Percentiles rank a stretch among this genome's conserved stretches.
Evolutionary conservation across 1,284 basidiomycete species (phyloP).

Genomic region (Wolfiporia cocos): DNA sequence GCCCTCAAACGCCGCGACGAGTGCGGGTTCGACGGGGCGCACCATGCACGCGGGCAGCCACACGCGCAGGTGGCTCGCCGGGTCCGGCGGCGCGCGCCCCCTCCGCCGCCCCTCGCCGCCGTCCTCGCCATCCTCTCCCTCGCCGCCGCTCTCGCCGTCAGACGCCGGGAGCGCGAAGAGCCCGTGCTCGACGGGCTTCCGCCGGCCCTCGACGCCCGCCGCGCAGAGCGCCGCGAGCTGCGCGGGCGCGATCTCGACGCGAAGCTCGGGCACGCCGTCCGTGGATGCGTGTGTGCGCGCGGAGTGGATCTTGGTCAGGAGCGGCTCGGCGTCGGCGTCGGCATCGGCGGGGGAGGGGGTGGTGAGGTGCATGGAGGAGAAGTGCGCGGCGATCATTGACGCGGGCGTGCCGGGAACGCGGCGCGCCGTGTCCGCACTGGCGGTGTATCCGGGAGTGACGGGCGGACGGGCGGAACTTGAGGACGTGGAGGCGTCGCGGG

Average conservation of each 20-base stretch:
- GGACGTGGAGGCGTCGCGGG: conserved; percentile 3
- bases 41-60: conserved; percentile 80
- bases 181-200: conserved; percentile 43
- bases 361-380: conserved; percentile 37
- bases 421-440: conserved; percentile 11
- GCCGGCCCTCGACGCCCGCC: conserved; percentile 56
- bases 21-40: conserved; percentile 50
- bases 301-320: conserved; percentile 41
- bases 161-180: conserved; percentile 35
- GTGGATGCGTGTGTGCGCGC: conserved; percentile 56
- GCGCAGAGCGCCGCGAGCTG: conserved; percentile 58
- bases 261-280: conserved; percentile 64
- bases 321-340: conserved; percentile 26
- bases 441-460: conserved; percentile 36
- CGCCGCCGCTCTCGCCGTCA: conserved; percentile 29
- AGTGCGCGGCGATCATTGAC: conserved; percentile 48
- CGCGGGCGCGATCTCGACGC: conserved; percentile 62
- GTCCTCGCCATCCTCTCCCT: conserved; percentile 27
- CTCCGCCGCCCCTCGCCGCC: conserved; percentile 23
- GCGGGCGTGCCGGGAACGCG: conserved; percentile 41
- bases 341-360: conserved; percentile 21
- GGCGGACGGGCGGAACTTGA: conserved; percentile 15
- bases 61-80: conserved; percentile 48
- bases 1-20: conserved; percentile 58
- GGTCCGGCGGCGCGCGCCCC: conserved; percentile 39